Evolutionary conservation across 2,329 filamentous ascomycete genomes (phyloP).

Genomic region (Colletotrichum gloeosporioides): DNA sequence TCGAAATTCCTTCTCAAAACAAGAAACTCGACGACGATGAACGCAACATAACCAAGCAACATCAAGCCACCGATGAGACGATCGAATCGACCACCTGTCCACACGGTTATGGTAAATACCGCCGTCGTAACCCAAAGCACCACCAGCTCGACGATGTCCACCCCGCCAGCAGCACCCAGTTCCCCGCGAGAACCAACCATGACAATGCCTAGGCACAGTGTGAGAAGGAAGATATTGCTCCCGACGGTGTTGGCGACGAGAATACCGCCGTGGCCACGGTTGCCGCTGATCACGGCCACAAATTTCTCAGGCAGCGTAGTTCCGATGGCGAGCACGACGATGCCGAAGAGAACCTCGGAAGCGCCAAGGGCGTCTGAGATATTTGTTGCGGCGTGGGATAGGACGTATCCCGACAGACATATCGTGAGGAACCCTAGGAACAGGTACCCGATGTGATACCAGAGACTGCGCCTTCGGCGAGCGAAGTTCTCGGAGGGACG

Average conservation of each 20-base stretch:
- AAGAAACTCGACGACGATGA: constrained; percentile 23
- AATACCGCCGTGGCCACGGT: constrained; percentile 51
- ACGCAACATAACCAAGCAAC: constrained; percentile 20
- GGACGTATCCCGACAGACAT: constrained; percentile 52
- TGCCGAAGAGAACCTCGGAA: constrained; percentile 51
- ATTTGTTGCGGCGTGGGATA: constrained; percentile 49
- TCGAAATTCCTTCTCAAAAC: neutral
- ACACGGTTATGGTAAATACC: constrained; percentile 22
- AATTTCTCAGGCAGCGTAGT: constrained; percentile 61
- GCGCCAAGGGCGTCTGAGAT: constrained; percentile 46
- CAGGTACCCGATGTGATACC: constrained; percentile 37
- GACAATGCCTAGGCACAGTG: constrained; percentile 51
- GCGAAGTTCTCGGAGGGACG: constrained; percentile 1
- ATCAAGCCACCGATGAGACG: constrained; percentile 19
- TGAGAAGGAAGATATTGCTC: constrained; percentile 60
- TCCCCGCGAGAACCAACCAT: constrained; percentile 19
- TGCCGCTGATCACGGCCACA: constrained; percentile 52
- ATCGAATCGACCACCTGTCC: constrained; percentile 18
- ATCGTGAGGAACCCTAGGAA: constrained; percentile 49
- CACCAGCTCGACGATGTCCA: constrained; percentile 18
- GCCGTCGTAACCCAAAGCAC: constrained; percentile 24
- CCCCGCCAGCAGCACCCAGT: constrained; percentile 7
- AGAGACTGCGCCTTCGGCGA: neutral
- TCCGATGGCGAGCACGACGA: constrained; percentile 53
- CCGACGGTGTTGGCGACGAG: constrained; percentile 57